Evolutionary conservation across 2,329 filamentous ascomycete species (phyloP), one percentile per base, ranked within the genome.

Genomic region (Chalaropsis thielavioides): DNA sequence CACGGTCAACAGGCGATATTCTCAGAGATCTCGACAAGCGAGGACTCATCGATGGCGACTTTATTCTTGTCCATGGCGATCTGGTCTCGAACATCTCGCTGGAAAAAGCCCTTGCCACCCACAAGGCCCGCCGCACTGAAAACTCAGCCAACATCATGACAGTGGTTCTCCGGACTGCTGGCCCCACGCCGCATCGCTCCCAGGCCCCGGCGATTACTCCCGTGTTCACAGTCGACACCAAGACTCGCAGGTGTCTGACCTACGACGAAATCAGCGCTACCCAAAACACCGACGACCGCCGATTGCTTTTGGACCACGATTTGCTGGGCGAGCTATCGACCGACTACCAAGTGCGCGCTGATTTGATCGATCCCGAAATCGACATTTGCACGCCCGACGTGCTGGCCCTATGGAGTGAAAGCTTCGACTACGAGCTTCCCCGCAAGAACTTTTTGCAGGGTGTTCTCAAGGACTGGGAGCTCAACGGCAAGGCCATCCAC

Each of bases 121-220:
- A 99, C 74, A 85, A 89, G 67, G 86, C 86, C 64, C 86, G 94
- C 67, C 84, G 91, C 67, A 83, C 87, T 72, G 85, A 86, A 64
- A 90, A 95, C 76, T 92, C 94, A 71, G 92, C 95, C 73, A 91
- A 92, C 44, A 96, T 96, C 75, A 97, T 99, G 94, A 99, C 94
- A 2, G 88, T 96, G 81, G 83, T 99, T 13, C 77, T 97, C 67
- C 83, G 90, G 58, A 87, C 92, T 73, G 89, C 86, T 8, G 90
- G 89, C 58, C 77, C 81, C 6, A 79, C 79, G 58, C 79, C 79
- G 60, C 90, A 96, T 75, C 81, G 89, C 64, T 91, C 90, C 35
- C 92, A 92, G 74, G 81, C 84, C 1, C 84, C 87, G 66, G 85
- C 84, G 35, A 82, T 89, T 68, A 87, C 85, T 3, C 90, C 92